Evolutionary conservation across 352 stramenopile genomes (phyloP), one percentile per base, ranked within the genome.

Genomic region (Pythium periplocum): DNA sequence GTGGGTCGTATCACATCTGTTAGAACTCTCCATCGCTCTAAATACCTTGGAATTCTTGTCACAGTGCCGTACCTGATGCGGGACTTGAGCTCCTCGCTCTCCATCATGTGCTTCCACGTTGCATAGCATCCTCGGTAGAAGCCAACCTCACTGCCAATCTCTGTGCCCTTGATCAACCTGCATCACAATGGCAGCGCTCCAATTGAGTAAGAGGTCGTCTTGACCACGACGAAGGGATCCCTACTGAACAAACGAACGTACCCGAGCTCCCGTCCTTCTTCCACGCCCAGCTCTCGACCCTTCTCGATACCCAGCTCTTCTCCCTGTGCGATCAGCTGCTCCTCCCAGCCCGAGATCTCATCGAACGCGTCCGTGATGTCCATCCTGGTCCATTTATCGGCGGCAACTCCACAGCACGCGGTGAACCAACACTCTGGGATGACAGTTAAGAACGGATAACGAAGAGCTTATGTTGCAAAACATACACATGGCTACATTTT

Each of bases 41-140:
- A 26, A 0, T 26, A 26, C 17, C 17, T 26, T 0, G 17, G 17
- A 26, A 26, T 26, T 26, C 17, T 26, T 26, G 17, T 26, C 17
- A 26, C 17, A 26, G 30, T 36, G 4, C 66, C 68, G 33, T 48
- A 87, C 79, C 64, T 71, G 35, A 87, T 73, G 64, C 72, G 75
- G 12, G 53, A 48, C 45, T 64, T 58, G 26, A 68, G 54, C 2
- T 59, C 32, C 10, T 82, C 65, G 4, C 38, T 62, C 31, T 81
- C 53, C 43, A 86, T 51, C 70, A 90, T 87, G 36, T 74, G 49
- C 41, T 58, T 65, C 83, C 80, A 93, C 41, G 88, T 71, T 7
- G 74, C 49, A 59, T 80, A 86, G 62, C 83, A 93, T 31, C 83
- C 83, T 39, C 83, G 74, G 55, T 93, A 93, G 57, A 93, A 93